phyloP scores from a whole-genome alignment of 2,329 filamentous ascomycete species.

The Aspergillus ochraceus region DNA sequence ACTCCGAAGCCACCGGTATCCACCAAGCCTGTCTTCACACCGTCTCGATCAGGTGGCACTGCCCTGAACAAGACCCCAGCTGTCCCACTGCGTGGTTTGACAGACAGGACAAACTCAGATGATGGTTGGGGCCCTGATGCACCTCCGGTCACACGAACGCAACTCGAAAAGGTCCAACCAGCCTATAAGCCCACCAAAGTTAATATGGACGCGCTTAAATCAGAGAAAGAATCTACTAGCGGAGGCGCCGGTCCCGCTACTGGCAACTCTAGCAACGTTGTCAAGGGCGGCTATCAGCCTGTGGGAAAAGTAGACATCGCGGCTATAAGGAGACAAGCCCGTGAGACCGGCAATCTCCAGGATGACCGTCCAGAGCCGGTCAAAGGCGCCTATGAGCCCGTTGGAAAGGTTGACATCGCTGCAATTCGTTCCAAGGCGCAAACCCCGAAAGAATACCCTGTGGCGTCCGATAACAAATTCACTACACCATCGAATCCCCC shows the following conservation, averaged over 20 bases:
- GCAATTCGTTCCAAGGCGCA: conserved; percentile 85
- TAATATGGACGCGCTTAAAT: conserved; percentile 81
- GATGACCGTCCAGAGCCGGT: conserved; percentile 83
- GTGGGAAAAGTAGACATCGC: conserved; percentile 97
- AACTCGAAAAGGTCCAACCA: conserved; percentile 87
- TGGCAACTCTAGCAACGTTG: conserved; percentile 60
- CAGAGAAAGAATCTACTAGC: conserved; percentile 61
- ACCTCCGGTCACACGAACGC: conserved; percentile 79
- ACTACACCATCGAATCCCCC: conserved; percentile 47
- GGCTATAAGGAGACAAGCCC: conserved; percentile 74
- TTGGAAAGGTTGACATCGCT: conserved; percentile 96
- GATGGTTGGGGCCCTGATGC: conserved; percentile 97
- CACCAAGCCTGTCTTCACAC: conserved; percentile 90
- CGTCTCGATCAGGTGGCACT: conserved; percentile 60
- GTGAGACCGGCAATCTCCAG: conserved; percentile 54
- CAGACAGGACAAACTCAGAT: conserved; percentile 63
- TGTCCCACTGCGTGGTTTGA: conserved; percentile 50
- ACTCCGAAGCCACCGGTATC: conserved; percentile 67
- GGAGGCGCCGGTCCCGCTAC: conserved; percentile 49
- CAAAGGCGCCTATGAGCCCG: conserved; percentile 90
- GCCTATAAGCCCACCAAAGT: conserved; percentile 96
- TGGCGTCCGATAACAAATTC: conserved; percentile 40
- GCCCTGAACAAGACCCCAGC: conserved; percentile 66
- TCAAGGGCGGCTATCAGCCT: conserved; percentile 86
- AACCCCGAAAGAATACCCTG: conserved; percentile 50